These are phyloP conservation scores for Penicillium carneum DNA, from an alignment of 2,329 filamentous ascomycete species.

Conservation along the genomic window DNA sequence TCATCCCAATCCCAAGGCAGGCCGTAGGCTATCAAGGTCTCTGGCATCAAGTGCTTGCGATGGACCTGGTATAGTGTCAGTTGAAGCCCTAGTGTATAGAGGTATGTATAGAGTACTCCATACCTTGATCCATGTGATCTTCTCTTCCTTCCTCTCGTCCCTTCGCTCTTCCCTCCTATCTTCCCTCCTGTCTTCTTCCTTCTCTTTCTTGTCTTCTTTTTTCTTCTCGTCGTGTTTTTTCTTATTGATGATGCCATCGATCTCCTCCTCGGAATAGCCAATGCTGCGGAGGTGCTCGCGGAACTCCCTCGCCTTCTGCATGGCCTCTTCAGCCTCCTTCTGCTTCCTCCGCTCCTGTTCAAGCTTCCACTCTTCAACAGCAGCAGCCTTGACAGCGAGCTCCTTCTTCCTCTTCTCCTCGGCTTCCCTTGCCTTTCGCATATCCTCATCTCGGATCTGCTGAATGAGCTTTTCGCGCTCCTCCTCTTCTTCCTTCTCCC, in stretches of 20 bases:
- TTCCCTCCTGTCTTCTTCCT: slow-evolving; percentile 49
- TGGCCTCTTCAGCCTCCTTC: slow-evolving; percentile 45
- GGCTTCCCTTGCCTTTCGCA: slow-evolving; percentile 49
- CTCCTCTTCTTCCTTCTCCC: slow-evolving; percentile 40
- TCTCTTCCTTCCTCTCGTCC: slow-evolving; percentile 41
- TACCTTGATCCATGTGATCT: slow-evolving; percentile 56
- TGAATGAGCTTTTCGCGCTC: slow-evolving; percentile 7
- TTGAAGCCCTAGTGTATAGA: neutral
- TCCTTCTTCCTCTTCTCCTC: slow-evolving; percentile 44
- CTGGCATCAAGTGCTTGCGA: slow-evolving; percentile 55
- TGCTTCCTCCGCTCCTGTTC: slow-evolving; percentile 40
- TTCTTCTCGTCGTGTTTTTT: slow-evolving; percentile 49
- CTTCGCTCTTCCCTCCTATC: slow-evolving; percentile 53
- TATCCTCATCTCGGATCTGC: slow-evolving; percentile 18
- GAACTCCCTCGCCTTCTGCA: slow-evolving; percentile 44
- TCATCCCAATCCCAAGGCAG: slow-evolving; percentile 58
- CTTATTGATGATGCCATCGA: slow-evolving; percentile 52
- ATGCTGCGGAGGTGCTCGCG: slow-evolving; percentile 50
- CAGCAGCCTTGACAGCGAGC: slow-evolving; percentile 51
- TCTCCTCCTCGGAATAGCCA: slow-evolving; percentile 52
- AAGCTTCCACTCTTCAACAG: slow-evolving; percentile 48
- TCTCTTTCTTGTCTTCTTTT: slow-evolving; percentile 34
- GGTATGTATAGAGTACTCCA: slow-evolving; percentile 1
- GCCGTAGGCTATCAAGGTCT: slow-evolving; percentile 56
- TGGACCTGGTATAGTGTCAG: slow-evolving; percentile 49